phyloP scores from a whole-genome alignment of 2,329 filamentous ascomycete genomes.

The Venturia asperata region DNA sequence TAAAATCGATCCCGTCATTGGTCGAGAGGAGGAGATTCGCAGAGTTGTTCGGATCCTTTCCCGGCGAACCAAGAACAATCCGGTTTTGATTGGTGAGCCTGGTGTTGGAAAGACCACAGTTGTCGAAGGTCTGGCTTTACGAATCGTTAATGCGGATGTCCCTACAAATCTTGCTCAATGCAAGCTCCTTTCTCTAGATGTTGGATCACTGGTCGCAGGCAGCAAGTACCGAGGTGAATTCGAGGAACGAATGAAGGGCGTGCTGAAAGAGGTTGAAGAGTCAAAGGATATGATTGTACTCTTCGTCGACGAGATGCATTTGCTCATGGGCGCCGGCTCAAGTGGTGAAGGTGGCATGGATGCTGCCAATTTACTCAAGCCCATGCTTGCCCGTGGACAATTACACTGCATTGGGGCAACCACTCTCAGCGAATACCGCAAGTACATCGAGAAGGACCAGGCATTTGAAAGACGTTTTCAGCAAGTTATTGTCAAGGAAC shows the following conservation, averaged over 20 bases:
- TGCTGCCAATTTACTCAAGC: constrained; percentile 93
- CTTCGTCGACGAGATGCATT: constrained; percentile 97
- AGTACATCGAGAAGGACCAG: constrained; percentile 98
- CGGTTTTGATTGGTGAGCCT: constrained; percentile 92
- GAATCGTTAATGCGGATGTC: constrained; percentile 94
- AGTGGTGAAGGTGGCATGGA: constrained; percentile 98
- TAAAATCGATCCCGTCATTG: constrained; percentile 96
- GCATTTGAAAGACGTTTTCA: constrained; percentile 98
- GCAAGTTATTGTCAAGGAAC: constrained; percentile 95
- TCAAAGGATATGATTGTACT: constrained; percentile 95
- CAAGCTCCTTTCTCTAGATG: constrained; percentile 88
- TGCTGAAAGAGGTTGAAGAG: constrained; percentile 91
- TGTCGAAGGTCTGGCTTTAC: constrained; percentile 88
- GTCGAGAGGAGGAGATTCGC: constrained; percentile 90
- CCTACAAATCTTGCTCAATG: constrained; percentile 91
- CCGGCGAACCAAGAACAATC: constrained; percentile 95
- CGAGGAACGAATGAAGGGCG: constrained; percentile 98
- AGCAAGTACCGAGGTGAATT: constrained; percentile 99
- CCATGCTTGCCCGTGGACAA: constrained; percentile 94
- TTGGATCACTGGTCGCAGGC: constrained; percentile 88
- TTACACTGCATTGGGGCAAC: constrained; percentile 97
- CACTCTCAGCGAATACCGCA: constrained; percentile 89
- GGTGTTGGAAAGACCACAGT: constrained; percentile 99
- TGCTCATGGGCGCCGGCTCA: constrained; percentile 94
- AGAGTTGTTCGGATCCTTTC: constrained; percentile 87